Conservation (phyloP, 441 rosid genomes). For the Croton setiger region DNA sequence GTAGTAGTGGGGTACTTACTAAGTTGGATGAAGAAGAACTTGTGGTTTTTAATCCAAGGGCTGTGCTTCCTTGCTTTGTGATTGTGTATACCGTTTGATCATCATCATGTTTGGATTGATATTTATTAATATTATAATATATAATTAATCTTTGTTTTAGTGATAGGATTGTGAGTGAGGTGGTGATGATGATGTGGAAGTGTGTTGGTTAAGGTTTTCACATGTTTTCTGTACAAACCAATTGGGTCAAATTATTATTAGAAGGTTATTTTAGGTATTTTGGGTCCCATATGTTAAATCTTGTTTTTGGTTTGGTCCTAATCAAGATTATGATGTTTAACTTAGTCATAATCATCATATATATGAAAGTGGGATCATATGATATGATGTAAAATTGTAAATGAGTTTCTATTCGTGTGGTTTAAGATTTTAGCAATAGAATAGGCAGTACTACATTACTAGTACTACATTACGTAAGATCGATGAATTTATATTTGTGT, state of each 20-base stretch:
- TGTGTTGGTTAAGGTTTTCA: slow-evolving; percentile 2
- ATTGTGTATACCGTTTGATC: slow-evolving; percentile 60
- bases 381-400: no score
- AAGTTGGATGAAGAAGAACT: slow-evolving; percentile 84
- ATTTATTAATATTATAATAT: background rate
- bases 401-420: no score
- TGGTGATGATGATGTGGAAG: background rate
- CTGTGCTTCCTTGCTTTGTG: slow-evolving; percentile 95
- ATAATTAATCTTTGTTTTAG: background rate
- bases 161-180: slow-evolving; percentile 7
- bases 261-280: background rate
- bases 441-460: no score
- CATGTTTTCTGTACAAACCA: slow-evolving; percentile 3
- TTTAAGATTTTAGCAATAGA: no score
- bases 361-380: no score
- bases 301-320: background rate
- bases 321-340: background rate
- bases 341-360: background rate
- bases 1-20: slow-evolving; percentile 30
- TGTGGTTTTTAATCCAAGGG: slow-evolving; percentile 87
- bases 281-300: background rate
- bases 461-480: no score
- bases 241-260: background rate
- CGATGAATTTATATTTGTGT: no score
- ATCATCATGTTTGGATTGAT: background rate